Percentiles rank a stretch among this genome's conserved stretches.
phyloP scores from a whole-genome alignment of 352 stramenopile species.

The Phytophthora fragariae region DNA sequence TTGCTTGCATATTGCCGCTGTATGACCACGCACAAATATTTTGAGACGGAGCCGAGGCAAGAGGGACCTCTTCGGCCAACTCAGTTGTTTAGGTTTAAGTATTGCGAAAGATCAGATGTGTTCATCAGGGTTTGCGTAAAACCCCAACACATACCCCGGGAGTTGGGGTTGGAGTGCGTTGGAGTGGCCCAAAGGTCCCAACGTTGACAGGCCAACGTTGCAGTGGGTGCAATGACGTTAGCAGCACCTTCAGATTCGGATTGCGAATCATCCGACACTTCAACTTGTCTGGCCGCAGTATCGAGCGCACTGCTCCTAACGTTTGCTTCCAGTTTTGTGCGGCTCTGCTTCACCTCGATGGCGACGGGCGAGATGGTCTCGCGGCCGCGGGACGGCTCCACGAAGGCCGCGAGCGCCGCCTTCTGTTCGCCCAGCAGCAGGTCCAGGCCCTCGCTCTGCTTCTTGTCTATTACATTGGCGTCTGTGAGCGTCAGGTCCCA shows the following conservation, averaged over 20 bases:
- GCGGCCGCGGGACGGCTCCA: constrained; percentile 17
- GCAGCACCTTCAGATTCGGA: constrained; percentile 27
- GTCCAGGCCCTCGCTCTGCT: constrained; percentile 10
- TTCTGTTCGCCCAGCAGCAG: constrained; percentile 39
- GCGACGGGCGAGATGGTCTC: constrained; percentile 31
- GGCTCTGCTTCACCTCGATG: constrained; percentile 29
- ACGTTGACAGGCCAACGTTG: too few species aligned
- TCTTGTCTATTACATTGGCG: neutral
- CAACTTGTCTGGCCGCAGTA: constrained; percentile 16
- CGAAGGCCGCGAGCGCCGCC: constrained; percentile 34
- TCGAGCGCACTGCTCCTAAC: constrained; percentile 11
- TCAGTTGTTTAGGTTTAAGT: too few species aligned
- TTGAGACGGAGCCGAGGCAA: too few species aligned
- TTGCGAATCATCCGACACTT: constrained; percentile 43
- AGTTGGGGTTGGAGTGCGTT: too few species aligned
- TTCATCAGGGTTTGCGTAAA: too few species aligned
- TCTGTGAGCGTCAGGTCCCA: constrained; percentile 33
- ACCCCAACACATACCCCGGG: too few species aligned
- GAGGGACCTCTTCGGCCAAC: too few species aligned
- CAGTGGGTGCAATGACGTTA: neutral
- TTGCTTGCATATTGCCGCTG: too few species aligned
- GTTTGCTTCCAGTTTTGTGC: constrained; percentile 16
- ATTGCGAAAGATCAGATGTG: too few species aligned
- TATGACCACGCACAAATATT: too few species aligned
- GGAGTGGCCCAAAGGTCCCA: too few species aligned